Evolutionary conservation across 148 eudicot genomes (phyloP).

Genomic region (Silene latifolia): DNA sequence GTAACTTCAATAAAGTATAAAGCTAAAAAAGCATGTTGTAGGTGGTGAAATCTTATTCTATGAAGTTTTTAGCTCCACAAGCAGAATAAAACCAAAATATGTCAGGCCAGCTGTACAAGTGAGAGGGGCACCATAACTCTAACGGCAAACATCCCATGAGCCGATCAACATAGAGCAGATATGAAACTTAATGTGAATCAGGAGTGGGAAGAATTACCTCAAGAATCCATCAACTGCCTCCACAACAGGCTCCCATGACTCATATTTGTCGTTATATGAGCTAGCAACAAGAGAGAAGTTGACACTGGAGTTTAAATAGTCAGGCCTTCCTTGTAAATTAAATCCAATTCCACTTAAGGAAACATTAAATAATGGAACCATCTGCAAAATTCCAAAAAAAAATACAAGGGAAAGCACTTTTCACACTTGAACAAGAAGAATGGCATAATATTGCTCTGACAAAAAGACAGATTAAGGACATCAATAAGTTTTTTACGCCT

Average conservation of each 20-base stretch:
- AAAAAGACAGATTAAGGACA: background rate
- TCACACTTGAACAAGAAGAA: background rate
- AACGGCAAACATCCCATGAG: background rate
- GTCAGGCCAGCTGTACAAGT: background rate
- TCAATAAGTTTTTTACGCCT: background rate
- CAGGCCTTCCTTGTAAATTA: slow-evolving; percentile 70
- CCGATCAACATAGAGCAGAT: background rate
- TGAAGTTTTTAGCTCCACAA: background rate
- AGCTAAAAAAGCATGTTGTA: background rate
- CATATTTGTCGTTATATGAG: slow-evolving; percentile 94
- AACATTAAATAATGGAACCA: slow-evolving; percentile 83
- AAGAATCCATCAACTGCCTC: slow-evolving; percentile 92
- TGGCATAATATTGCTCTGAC: background rate
- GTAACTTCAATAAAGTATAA: slow-evolving; percentile 2
- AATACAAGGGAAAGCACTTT: background rate
- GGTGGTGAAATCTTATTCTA: background rate
- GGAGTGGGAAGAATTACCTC: slow-evolving; percentile 44
- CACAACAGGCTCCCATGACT: slow-evolving; percentile 90
- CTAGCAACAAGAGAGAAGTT: slow-evolving; percentile 79
- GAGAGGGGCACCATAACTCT: background rate
- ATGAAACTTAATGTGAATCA: background rate
- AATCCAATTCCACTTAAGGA: slow-evolving; percentile 75
- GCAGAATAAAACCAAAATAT: background rate
- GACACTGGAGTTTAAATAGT: slow-evolving; percentile 55
- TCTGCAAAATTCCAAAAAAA: slow-evolving; percentile 47